phyloP scores from a whole-genome alignment of 768 basidiomycete genomes.

The Tylopilus plumbeoviolaceoides region DNA sequence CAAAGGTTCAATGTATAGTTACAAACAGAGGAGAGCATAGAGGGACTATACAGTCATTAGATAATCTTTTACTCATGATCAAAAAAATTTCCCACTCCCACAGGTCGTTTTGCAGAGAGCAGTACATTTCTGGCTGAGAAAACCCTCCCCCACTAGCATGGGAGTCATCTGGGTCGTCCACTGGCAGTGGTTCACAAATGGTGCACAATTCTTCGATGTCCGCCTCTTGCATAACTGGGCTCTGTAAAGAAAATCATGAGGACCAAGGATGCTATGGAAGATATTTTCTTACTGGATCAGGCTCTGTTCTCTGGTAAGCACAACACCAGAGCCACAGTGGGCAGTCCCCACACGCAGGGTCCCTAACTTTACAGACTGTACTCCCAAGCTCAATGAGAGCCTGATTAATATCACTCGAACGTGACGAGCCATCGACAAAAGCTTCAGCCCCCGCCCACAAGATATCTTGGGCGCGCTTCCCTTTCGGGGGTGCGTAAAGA shows the following conservation, averaged over 20 bases:
- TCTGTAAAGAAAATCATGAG: not conserved
- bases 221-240: constrained; percentile 14
- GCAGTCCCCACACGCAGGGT: constrained; percentile 71
- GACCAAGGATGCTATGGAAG: not conserved
- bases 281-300: constrained; percentile 8
- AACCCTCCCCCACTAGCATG: too few species aligned
- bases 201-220: constrained; percentile 81
- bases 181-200: constrained; percentile 58
- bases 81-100: too few species aligned
- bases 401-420: constrained; percentile 85
- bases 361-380: constrained; percentile 84
- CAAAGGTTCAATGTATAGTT: too few species aligned
- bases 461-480: constrained; percentile 70
- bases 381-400: constrained; percentile 93
- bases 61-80: too few species aligned
- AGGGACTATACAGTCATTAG: too few species aligned
- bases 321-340: constrained; percentile 67
- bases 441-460: constrained; percentile 77
- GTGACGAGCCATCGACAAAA: constrained; percentile 53
- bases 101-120: too few species aligned
- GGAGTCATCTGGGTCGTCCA: constrained; percentile 14
- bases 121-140: too few species aligned
- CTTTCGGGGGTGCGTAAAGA: constrained; percentile 76
- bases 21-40: too few species aligned
- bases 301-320: constrained; percentile 43